Evolutionary conservation across 495 filamentous ascomycete genomes (phyloP), one percentile per base, ranked within the genome.

Genomic region (Talaromyces liani): DNA sequence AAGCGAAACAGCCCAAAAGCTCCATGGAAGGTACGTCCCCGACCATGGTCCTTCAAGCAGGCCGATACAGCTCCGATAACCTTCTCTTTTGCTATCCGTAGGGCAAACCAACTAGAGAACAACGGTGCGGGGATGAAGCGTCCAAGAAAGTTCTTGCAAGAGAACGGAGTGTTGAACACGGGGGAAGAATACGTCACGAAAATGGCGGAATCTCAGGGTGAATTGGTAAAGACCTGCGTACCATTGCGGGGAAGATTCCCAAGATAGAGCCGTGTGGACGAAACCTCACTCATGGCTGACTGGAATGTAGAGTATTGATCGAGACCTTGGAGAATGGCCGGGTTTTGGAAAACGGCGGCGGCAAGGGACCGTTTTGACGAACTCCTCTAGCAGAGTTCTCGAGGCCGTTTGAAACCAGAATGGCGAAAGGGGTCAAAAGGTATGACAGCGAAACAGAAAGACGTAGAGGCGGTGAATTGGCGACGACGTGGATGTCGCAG

Each of bases 221-320:
- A 67, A 69, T 71, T 62, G 70, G 70, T 68, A 65, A 69, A 67
- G 70, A 73, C 70, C 67, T 79, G 79, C 92, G 82, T 88, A 97
- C 93, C 94, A 77, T 89, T 90, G 77, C 92, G 92, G 72, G 95
- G 94, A 73, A 98, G 87, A 77, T 98, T 98, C 73, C 94, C 94
- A 75, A 98, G 83, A 83, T 98, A 98, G 58, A 97, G 89, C 79
- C 94, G 85, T 70, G 94, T 97, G 60, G 88, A 87, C 60, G 91
- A 96, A 58, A 96, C 93, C 78, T 95, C 79, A 67, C 74, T 80
- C 79, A 81, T 81, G 71, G 71, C 65, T 69, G 71, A 70, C 64
- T 69, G 68, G 53, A 64, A 53, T 65, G 60, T 41, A 60, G 55
- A 60, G 58, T 6, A 34, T 10, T 25, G 6, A 22, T 27, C 20